Percentiles rank a stretch among this genome's conserved stretches.
phyloP scores from a whole-genome alignment of 2,329 filamentous ascomycete species.

The Magnaporthiopsis incrustans region DNA sequence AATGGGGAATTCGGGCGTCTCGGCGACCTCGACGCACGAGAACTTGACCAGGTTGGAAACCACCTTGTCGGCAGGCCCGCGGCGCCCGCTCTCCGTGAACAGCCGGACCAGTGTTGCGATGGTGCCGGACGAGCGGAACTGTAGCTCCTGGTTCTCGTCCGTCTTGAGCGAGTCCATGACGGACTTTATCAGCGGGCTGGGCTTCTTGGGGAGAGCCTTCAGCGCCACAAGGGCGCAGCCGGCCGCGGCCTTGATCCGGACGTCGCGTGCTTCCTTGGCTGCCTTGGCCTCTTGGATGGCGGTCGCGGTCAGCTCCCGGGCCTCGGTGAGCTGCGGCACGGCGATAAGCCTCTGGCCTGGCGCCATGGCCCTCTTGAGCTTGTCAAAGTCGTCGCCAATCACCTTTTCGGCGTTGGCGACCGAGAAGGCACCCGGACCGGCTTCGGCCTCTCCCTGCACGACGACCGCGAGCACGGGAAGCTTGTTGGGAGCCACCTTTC shows the following conservation, averaged over 20 bases:
- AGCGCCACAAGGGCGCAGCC: constrained; percentile 87
- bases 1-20: constrained; percentile 88
- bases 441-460: constrained; percentile 86
- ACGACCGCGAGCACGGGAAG: constrained; percentile 80
- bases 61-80: constrained; percentile 87
- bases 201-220: constrained; percentile 83
- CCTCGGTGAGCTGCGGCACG: constrained; percentile 69
- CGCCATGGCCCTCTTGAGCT: constrained; percentile 79
- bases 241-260: constrained; percentile 77
- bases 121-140: constrained; percentile 76
- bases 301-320: constrained; percentile 58
- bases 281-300: constrained; percentile 74
- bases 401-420: constrained; percentile 83
- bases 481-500: constrained; percentile 66
- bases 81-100: constrained; percentile 71
- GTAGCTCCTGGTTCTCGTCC: constrained; percentile 84
- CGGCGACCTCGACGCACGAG: constrained; percentile 93
- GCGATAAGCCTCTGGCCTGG: constrained; percentile 83
- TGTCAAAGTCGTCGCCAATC: constrained; percentile 76
- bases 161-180: constrained; percentile 98
- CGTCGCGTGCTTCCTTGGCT: constrained; percentile 74
- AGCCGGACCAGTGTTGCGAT: constrained; percentile 80
- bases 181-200: constrained; percentile 83
- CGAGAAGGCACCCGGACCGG: constrained; percentile 88
- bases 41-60: constrained; percentile 95